Evolutionary conservation across 176 grass and related monocot species (phyloP).

Genomic region (Pontederia paniculata): DNA sequence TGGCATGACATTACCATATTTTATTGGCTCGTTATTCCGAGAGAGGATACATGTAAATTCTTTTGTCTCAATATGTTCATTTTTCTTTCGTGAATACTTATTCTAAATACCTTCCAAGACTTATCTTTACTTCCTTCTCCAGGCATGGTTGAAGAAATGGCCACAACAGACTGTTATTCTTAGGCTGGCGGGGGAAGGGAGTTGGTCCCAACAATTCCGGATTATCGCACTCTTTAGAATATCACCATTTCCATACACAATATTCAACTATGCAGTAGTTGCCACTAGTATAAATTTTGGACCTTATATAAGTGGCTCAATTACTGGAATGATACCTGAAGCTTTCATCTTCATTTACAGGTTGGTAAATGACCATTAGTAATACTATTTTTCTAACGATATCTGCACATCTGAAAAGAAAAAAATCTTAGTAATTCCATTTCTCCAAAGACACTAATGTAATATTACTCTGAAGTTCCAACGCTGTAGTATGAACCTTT

Average conservation of each 20-base stretch:
- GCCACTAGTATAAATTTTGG: slow-evolving; percentile 46
- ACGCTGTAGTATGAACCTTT: no score
- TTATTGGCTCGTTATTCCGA: slow-evolving; percentile 54
- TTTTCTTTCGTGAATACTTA: not conserved
- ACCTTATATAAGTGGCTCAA: slow-evolving; percentile 73
- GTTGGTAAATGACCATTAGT: slow-evolving; percentile 21
- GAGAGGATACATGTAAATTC: slow-evolving; percentile 47
- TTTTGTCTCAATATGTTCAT: not conserved
- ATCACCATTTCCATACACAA: slow-evolving; percentile 67
- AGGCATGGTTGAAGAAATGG: slow-evolving; percentile 87
- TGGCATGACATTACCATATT: slow-evolving; percentile 73
- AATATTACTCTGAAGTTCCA: no score
- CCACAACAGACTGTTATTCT: slow-evolving; percentile 58
- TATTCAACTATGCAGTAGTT: slow-evolving; percentile 64
- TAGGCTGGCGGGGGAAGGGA: slow-evolving; percentile 50
- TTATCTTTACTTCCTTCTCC: slow-evolving; percentile 6
- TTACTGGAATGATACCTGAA: slow-evolving; percentile 73
- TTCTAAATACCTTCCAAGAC: not conserved
- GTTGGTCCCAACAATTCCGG: slow-evolving; percentile 70
- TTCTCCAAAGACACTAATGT: not conserved
- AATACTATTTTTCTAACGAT: not conserved
- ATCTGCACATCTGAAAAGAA: not conserved
- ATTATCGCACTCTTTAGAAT: slow-evolving; percentile 44
- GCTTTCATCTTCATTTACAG: slow-evolving; percentile 78
- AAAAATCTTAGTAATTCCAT: not conserved